Evolutionary conservation across 2,329 filamentous ascomycete species (phyloP).

Genomic region (Ramularia collo-cygni): DNA sequence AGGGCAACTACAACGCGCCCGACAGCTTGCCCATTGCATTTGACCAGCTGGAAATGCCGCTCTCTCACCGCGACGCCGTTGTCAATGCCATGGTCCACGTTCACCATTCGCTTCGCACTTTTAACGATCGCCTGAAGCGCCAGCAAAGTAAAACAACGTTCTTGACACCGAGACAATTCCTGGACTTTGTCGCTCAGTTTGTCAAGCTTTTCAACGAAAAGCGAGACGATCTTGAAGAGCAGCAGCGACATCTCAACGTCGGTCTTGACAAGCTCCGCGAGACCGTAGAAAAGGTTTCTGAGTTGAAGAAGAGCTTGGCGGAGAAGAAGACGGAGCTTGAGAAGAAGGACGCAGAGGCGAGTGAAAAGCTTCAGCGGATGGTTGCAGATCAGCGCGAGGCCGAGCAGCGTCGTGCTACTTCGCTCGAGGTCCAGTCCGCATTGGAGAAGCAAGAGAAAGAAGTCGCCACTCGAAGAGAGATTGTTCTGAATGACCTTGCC

Average conservation of each 20-base stretch:
- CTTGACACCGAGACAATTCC: constrained; percentile 90
- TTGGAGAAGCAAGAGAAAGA: constrained; percentile 85
- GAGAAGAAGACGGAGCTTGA: constrained; percentile 93
- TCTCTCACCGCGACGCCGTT: constrained; percentile 83
- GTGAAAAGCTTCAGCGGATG: constrained; percentile 96
- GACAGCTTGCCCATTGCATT: constrained; percentile 93
- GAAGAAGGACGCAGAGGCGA: constrained; percentile 88
- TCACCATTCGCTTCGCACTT: constrained; percentile 84
- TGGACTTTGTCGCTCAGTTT: constrained; percentile 97
- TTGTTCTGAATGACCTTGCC: constrained; percentile 81
- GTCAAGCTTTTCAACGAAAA: constrained; percentile 97
- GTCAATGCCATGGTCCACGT: constrained; percentile 99
- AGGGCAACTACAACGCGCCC: constrained; percentile 74
- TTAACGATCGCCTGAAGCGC: constrained; percentile 81
- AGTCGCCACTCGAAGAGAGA: constrained; percentile 72
- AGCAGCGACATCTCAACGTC: constrained; percentile 96
- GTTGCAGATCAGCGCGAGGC: constrained; percentile 91
- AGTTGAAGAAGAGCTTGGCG: constrained; percentile 81
- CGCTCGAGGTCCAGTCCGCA: constrained; percentile 78
- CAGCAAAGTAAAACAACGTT: constrained; percentile 91
- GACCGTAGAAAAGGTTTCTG: constrained; percentile 93
- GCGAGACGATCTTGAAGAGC: constrained; percentile 94
- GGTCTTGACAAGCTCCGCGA: constrained; percentile 95
- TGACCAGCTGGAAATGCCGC: constrained; percentile 73
- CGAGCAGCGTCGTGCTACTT: constrained; percentile 81